Evolutionary conservation across 768 basidiomycete genomes (phyloP).

Genomic region (Stropharia rugosoannulata): DNA sequence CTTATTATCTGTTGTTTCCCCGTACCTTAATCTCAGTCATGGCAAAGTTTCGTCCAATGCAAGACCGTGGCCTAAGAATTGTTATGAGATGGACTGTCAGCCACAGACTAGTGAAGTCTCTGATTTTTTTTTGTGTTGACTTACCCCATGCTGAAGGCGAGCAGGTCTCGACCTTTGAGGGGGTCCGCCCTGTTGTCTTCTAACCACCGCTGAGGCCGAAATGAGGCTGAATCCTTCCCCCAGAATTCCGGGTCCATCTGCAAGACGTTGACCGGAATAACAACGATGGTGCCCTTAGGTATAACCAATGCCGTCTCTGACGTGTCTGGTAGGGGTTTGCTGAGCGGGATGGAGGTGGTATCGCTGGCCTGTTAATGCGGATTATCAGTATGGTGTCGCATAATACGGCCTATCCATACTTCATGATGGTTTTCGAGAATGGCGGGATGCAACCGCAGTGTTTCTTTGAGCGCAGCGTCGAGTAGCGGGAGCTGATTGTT

Average conservation of each 20-base stretch:
- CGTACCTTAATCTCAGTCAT: slow-evolving; percentile 57
- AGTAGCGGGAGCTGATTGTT: slow-evolving; percentile 51
- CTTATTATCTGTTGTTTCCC: background rate
- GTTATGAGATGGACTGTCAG: slow-evolving; percentile 2
- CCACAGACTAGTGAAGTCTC: slow-evolving; percentile 9
- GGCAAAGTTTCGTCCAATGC: slow-evolving; percentile 61
- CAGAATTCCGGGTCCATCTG: slow-evolving; percentile 53
- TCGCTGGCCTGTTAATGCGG: slow-evolving; percentile 40
- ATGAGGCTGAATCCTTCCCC: slow-evolving; percentile 58
- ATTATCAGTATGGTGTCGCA: background rate
- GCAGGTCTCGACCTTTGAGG: slow-evolving; percentile 40
- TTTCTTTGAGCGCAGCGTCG: slow-evolving; percentile 62
- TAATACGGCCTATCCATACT: slow-evolving; percentile 24
- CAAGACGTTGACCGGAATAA: slow-evolving; percentile 56
- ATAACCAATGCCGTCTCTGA: slow-evolving; percentile 43
- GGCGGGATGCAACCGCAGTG: slow-evolving; percentile 59
- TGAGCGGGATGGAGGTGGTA: slow-evolving; percentile 54
- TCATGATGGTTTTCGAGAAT: slow-evolving; percentile 68
- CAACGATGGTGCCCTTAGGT: slow-evolving; percentile 55
- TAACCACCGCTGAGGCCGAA: slow-evolving; percentile 66
- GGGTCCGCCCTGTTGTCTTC: slow-evolving; percentile 27
- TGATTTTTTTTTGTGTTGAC: slow-evolving; percentile 13
- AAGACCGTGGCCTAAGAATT: slow-evolving; percentile 50
- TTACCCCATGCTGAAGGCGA: slow-evolving; percentile 62
- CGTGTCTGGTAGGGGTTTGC: slow-evolving; percentile 46